Conservation (phyloP, 2,329 filamentous ascomycete genomes). For the Pseudocercospora fijiensis region DNA sequence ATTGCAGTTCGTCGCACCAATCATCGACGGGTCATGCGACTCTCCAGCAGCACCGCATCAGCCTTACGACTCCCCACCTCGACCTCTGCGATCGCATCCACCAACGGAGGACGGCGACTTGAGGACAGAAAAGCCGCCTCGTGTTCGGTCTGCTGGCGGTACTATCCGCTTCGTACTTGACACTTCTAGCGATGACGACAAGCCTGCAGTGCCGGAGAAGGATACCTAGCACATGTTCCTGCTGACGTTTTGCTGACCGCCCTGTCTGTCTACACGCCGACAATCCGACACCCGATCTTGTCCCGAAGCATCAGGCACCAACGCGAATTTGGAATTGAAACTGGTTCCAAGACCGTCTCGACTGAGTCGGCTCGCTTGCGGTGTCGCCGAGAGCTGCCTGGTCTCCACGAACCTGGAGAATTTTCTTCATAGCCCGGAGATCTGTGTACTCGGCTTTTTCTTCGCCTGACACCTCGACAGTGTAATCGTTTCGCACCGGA, state of each 20-base stretch:
- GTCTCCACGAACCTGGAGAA: not conserved
- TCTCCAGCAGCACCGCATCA: not conserved
- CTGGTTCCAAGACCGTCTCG: not conserved
- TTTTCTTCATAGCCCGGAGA: conserved; percentile 5
- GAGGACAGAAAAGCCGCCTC: not conserved
- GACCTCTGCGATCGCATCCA: conserved; percentile 3
- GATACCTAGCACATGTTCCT: not conserved
- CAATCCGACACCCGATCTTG: not conserved
- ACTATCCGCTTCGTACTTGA: conserved; percentile 2
- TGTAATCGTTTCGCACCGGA: conserved; percentile 3
- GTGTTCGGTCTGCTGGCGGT: not conserved
- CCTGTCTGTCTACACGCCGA: not conserved
- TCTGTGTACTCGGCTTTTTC: conserved; percentile 1
- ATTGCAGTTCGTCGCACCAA: not conserved
- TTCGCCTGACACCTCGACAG: not conserved
- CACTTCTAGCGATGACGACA: conserved; percentile 1
- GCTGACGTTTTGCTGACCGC: not conserved
- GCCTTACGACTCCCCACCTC: not conserved
- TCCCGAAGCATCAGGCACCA: not conserved
- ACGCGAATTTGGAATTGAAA: not conserved
- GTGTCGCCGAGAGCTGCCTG: not conserved
- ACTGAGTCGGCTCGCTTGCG: no score
- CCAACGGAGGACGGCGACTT: conserved; percentile 4
- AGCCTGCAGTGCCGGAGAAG: conserved; percentile 4
- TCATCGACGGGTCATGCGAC: not conserved